Evolutionary conservation across 768 basidiomycete genomes (phyloP), one percentile per base, ranked within the genome.

Genomic region (Tylopilus intermedius): DNA sequence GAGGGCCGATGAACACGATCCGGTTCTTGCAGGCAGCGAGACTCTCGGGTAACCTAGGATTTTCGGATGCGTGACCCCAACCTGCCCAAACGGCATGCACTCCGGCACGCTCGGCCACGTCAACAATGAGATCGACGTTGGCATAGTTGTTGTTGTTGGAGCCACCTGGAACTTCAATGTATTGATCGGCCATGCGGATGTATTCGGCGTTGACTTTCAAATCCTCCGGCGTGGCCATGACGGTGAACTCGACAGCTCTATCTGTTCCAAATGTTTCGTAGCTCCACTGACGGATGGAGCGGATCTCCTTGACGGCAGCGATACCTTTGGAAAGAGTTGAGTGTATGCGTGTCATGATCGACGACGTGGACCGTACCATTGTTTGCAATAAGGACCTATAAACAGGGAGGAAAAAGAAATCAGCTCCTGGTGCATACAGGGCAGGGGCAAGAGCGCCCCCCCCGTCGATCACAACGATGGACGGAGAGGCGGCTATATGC

Each of bases 81-180:
- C 96, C 96, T 33, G 96, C 96, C 96, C 96, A 99, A 24, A 99
- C 96, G 41, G 96, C 96, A 65, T 99, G 96, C 1, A 98, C 96
- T 30, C 94, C 96, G 21, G 93, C 81, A 59, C 96, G 86, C 72
- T 99, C 94, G 40, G 96, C 96, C 52, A 99, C 84, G 67, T 99
- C 96, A 53, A 98, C 90, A 64, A 99, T 98, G 65, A 96, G 86
- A 65, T 99, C 96, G 62, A 99, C 96, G 69, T 99, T 99, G 61
- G 96, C 96, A 66, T 98, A 98, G 72, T 99, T 98, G 80, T 98
- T 94, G 79, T 98, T 99, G 71, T 99, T 99, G 18, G 88, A 83
- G 56, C 96, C 96, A 55, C 96, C 96, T 18, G 96, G 94, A 8
- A 99, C 96, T 72, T 99, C 96, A 66, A 99, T 88, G 67, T 96